phyloP scores from a whole-genome alignment of 1,284 basidiomycete genomes.

The Trichosporon sp. region DNA sequence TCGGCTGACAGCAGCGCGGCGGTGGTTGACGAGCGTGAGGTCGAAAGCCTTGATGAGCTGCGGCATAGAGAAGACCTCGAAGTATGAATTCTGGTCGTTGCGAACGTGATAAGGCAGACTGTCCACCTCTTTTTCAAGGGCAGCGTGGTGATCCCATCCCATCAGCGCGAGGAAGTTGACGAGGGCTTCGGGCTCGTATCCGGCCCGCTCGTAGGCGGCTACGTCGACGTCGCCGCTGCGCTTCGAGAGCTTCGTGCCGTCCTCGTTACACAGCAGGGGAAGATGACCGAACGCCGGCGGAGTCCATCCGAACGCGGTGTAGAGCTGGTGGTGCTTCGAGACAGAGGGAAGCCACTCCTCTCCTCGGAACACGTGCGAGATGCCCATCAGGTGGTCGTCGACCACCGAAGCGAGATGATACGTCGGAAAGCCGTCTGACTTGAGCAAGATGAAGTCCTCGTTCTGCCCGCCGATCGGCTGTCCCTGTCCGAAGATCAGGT shows the following conservation, averaged over 20 bases:
- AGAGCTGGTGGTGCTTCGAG: conserved; percentile 87
- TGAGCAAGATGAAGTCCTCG: conserved; percentile 88
- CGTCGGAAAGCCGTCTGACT: conserved; percentile 88
- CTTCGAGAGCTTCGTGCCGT: conserved; percentile 93
- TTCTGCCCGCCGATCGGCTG: conserved; percentile 21
- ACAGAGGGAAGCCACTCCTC: conserved; percentile 98
- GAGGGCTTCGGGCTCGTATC: conserved; percentile 85
- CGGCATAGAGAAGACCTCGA: conserved; percentile 40
- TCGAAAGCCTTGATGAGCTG: conserved; percentile 41
- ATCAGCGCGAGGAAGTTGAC: conserved; percentile 90
- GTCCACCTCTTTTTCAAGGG: conserved; percentile 16
- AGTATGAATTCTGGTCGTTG: conserved; percentile 32
- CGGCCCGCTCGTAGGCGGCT: conserved; percentile 64
- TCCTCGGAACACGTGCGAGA: conserved; percentile 90
- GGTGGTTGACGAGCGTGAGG: conserved; percentile 34
- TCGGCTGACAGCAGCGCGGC: conserved; percentile 40
- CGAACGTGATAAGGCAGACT: conserved; percentile 38
- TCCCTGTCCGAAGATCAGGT: conserved; percentile 32
- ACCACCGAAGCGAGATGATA: conserved; percentile 95
- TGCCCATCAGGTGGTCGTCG: conserved; percentile 92
- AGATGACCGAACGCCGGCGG: conserved; percentile 85
- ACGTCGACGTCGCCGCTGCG: conserved; percentile 84
- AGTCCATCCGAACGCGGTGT: conserved; percentile 65
- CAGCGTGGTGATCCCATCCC: conserved; percentile 69
- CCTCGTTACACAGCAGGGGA: conserved; percentile 80